Conservation (phyloP, 2,329 filamentous ascomycete species). For the Epichloe uncinata region DNA sequence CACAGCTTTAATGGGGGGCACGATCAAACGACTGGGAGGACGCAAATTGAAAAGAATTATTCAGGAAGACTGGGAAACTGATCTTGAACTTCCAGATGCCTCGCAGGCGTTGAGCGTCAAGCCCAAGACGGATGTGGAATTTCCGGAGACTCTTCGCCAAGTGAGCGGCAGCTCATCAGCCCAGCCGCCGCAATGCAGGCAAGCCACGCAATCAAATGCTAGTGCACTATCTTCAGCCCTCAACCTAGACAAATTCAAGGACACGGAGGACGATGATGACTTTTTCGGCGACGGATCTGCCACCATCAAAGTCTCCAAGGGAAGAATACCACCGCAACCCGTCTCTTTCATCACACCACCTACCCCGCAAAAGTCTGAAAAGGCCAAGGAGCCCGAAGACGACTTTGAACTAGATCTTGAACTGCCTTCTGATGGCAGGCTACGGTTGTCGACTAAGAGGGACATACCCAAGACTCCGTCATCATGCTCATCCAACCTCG, state of each 20-base stretch:
- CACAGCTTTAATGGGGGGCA: constrained; percentile 86
- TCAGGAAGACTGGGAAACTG: constrained; percentile 71
- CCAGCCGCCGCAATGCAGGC: constrained; percentile 18
- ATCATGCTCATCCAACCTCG: constrained; percentile 33
- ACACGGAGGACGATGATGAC: constrained; percentile 48
- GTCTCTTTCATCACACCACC: constrained; percentile 42
- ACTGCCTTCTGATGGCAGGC: constrained; percentile 50
- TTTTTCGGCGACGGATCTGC: constrained; percentile 49
- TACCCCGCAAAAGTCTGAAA: constrained; percentile 34
- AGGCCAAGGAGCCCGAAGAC: constrained; percentile 33
- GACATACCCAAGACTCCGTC: constrained; percentile 49
- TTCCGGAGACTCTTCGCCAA: constrained; percentile 56
- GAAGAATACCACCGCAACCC: constrained; percentile 35
- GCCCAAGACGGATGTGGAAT: constrained; percentile 42
- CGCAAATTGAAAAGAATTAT: constrained; percentile 59
- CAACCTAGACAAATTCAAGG: constrained; percentile 51
- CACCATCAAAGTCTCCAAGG: constrained; percentile 57
- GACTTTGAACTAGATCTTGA: constrained; percentile 64
- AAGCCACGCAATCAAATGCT: constrained; percentile 19
- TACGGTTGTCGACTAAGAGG: constrained; percentile 48
- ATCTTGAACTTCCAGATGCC: constrained; percentile 53
- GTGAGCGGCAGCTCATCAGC: constrained; percentile 41
- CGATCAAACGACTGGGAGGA: constrained; percentile 78
- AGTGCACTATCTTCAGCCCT: constrained; percentile 31
- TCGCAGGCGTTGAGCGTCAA: constrained; percentile 53